These are phyloP conservation scores for Heterobasidion annosum DNA, from an alignment of 1,284 basidiomycete species.

Conservation along the genomic window DNA sequence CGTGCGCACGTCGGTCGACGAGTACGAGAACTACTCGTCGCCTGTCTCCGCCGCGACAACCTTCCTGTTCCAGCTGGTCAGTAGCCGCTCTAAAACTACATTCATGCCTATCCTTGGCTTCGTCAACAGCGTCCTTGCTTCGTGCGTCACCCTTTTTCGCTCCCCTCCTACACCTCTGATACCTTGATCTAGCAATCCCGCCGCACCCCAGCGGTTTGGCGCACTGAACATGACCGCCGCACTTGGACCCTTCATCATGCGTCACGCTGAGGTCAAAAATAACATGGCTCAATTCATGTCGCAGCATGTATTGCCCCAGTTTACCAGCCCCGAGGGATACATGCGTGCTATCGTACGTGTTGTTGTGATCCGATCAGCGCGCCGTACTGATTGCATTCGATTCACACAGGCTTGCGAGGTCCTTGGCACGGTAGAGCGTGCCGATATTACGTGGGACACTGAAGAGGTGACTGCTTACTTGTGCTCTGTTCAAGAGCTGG, in stretches of 20 bases:
- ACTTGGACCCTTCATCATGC: conserved; percentile 70
- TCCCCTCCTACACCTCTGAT: neutral
- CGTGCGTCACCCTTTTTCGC: conserved; percentile 33
- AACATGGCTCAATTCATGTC: conserved; percentile 73
- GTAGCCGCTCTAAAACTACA: conserved; percentile 67
- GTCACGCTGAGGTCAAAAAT: conserved; percentile 67
- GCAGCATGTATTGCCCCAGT: conserved; percentile 67
- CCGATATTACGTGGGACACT: conserved; percentile 56
- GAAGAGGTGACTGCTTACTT: conserved; percentile 39
- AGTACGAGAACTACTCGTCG: conserved; percentile 69
- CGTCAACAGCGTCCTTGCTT: conserved; percentile 61
- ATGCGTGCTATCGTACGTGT: conserved; percentile 64
- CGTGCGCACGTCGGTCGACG: conserved; percentile 64
- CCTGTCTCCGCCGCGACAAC: conserved; percentile 71
- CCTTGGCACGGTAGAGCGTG: conserved; percentile 62
- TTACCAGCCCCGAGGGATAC: conserved; percentile 55
- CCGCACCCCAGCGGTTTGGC: conserved; percentile 66
- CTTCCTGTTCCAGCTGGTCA: conserved; percentile 70
- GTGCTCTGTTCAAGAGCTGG: neutral
- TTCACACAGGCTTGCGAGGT: conserved; percentile 65
- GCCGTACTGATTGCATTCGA: conserved; percentile 1
- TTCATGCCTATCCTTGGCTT: conserved; percentile 74
- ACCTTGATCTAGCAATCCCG: conserved; percentile 31
- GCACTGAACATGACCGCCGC: conserved; percentile 76
- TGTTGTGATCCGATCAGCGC: conserved; percentile 1